Percentiles rank a stretch among this genome's conserved stretches.
These are phyloP conservation scores for Leucocoprinus birnbaumii DNA, from an alignment of 768 basidiomycete species.

Conservation along the genomic window DNA sequence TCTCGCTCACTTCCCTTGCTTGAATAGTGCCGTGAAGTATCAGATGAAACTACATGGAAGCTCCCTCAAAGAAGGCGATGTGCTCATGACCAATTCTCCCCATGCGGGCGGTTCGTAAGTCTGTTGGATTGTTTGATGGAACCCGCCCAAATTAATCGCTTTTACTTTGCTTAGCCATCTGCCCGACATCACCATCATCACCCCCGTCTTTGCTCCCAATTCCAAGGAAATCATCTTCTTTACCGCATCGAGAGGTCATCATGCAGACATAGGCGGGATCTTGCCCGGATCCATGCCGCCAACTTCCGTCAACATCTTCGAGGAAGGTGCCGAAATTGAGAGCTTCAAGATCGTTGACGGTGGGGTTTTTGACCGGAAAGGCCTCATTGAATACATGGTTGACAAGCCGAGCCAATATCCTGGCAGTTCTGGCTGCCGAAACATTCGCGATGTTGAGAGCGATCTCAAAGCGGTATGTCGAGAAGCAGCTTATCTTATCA, in stretches of 20 bases:
- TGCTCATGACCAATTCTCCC: conserved; percentile 90
- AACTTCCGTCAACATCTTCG: conserved; percentile 84
- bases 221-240: conserved; percentile 83
- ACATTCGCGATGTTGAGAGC: conserved; percentile 87
- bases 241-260: conserved; percentile 91
- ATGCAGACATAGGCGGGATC: conserved; percentile 93
- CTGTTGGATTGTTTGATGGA: conserved; percentile 6
- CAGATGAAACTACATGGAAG: conserved; percentile 79
- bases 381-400: conserved; percentile 77
- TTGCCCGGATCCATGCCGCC: conserved; percentile 96
- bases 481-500: conserved; percentile 2
- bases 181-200: conserved; percentile 89
- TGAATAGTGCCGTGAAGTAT: conserved; percentile 74
- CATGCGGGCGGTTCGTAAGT: conserved; percentile 85
- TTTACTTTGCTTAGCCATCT: conserved; percentile 30
- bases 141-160: not conserved
- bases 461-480: conserved; percentile 81
- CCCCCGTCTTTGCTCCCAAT: conserved; percentile 76
- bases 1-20: not conserved
- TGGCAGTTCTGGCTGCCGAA: conserved; percentile 84
- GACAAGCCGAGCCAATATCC: conserved; percentile 79
- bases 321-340: conserved; percentile 90
- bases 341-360: conserved; percentile 89
- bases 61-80: conserved; percentile 83
- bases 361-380: conserved; percentile 76